A percentile compares a stretch with the other conserved stretches of the same genome.
Conservation (phyloP, 768 basidiomycete genomes). For the Termitomyces sp. region DNA sequence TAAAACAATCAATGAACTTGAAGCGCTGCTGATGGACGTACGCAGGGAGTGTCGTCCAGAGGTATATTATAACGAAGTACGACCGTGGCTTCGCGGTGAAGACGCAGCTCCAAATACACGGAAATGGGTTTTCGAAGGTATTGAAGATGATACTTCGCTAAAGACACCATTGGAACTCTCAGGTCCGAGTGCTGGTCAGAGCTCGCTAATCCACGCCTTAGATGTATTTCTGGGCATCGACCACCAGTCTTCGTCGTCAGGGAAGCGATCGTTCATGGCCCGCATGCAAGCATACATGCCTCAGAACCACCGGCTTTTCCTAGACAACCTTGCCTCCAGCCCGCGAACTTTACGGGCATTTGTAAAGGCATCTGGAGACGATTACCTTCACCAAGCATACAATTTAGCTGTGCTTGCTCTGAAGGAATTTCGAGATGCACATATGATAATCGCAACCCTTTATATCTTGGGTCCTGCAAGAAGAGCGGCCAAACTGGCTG, state of each 20-base stretch:
- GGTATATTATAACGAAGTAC: slow-evolving; percentile 62
- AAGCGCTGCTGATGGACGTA: slow-evolving; percentile 53
- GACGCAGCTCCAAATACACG: slow-evolving; percentile 40
- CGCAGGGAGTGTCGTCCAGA: slow-evolving; percentile 67
- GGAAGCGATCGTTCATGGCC: slow-evolving; percentile 44
- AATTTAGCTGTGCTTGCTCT: slow-evolving; percentile 59
- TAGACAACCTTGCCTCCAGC: slow-evolving; percentile 55
- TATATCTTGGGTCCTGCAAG: slow-evolving; percentile 75
- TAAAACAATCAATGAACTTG: slow-evolving; percentile 58
- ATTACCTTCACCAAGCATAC: slow-evolving; percentile 45
- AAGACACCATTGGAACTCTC: slow-evolving; percentile 49
- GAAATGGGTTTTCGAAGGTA: slow-evolving; percentile 57
- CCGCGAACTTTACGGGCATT: slow-evolving; percentile 58
- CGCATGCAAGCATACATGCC: slow-evolving; percentile 86
- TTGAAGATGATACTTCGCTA: slow-evolving; percentile 39
- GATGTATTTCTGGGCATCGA: slow-evolving; percentile 71
- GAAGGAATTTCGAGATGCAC: slow-evolving; percentile 69
- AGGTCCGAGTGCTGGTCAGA: slow-evolving; percentile 82
- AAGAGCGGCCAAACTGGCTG: slow-evolving; percentile 20
- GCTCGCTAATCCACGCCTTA: slow-evolving; percentile 66
- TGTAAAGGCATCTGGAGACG: slow-evolving; percentile 27
- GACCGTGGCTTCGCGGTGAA: slow-evolving; percentile 79
- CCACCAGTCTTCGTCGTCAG: slow-evolving; percentile 26
- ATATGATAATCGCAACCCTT: slow-evolving; percentile 67
- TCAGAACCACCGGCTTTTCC: slow-evolving; percentile 70